Evolutionary conservation across 495 filamentous ascomycete genomes (phyloP), one percentile per base, ranked within the genome.

Genomic region (Lepraria neglecta): DNA sequence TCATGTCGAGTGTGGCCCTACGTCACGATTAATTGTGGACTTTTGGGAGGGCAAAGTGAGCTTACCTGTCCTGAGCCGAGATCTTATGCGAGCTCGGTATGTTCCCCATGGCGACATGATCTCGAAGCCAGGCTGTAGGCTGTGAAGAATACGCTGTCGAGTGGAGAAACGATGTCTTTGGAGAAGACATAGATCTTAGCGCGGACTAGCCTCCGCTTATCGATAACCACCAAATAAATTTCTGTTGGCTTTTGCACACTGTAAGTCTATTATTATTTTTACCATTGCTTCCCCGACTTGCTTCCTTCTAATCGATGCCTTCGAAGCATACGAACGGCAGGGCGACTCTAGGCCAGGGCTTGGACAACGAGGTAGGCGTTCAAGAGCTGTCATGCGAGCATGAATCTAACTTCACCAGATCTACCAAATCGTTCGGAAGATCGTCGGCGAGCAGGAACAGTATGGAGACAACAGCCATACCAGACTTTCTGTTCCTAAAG

Each of bases 1-100:
- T 97, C 71, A 98, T 85, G 76, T 97, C 91, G 61, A 97, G 87
- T 72, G 97, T 97, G 42, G 94, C 94, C 69, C 88, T 92, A 71
- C 0, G 50, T 56, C 43, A 46, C 40, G 27, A 4, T 40, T 48
- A 27, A 19, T 31, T 24, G 33, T 42, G 27, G 15, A 21, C 46
- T 19, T 56, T 21, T 24, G 38, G 48, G 27, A 4, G 31, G 10
- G 6, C 51, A 17, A 21, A 58, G 3, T 31, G 19, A 46, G 65
- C 72, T 70, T 67, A 87, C 86, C 82, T 81, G 72, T 90, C 87
- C 69, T 89, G 86, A 27, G 84, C 79, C 42, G 87, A 87, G 60
- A 90, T 84, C 74, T 86, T 89, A 68, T 81, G 77, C 45, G 84
- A 75, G 71, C 85, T 88, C 65, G 71, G 71, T 10, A 78, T 71